These are phyloP conservation scores for Castanopsis chinensis DNA, from an alignment of 306 rosid species.

Conservation along the genomic window DNA sequence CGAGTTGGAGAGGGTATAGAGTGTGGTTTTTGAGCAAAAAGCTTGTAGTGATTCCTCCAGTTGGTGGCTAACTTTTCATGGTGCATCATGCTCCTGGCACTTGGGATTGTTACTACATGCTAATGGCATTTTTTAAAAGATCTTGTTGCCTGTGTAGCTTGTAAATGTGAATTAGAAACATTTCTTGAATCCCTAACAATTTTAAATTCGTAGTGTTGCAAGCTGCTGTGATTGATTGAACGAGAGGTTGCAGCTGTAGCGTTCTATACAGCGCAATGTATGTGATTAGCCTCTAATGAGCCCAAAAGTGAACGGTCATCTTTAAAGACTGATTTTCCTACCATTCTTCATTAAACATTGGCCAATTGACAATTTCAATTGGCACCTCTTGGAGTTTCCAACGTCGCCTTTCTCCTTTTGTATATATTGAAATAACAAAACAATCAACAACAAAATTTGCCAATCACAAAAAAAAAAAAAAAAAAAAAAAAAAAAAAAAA, in stretches of 20 bases:
- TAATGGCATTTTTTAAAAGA: not conserved
- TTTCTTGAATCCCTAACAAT: not conserved
- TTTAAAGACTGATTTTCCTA: no score
- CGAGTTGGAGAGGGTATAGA: conserved; percentile 76
- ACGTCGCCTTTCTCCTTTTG: no score
- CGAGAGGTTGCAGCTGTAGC: not conserved
- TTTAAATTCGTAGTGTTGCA: not conserved
- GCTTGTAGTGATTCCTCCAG: not conserved
- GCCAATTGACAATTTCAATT: no score
- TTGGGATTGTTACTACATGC: not conserved
- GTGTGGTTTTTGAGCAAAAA: not conserved
- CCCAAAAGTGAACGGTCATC: no score
- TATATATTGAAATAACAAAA: no score
- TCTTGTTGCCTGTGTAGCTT: not conserved
- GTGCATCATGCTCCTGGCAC: not conserved
- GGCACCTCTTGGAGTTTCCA: no score
- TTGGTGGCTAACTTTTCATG: not conserved
- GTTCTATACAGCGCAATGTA: no score
- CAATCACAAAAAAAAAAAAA: no score
- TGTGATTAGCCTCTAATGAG: no score
- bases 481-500: no score
- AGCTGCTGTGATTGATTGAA: not conserved
- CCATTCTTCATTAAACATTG: no score
- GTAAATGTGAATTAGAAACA: not conserved
- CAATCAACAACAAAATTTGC: no score